Evolutionary conservation across 2,329 filamentous ascomycete genomes (phyloP), one percentile per base, ranked within the genome.

Genomic region (Arthroderma sp.): DNA sequence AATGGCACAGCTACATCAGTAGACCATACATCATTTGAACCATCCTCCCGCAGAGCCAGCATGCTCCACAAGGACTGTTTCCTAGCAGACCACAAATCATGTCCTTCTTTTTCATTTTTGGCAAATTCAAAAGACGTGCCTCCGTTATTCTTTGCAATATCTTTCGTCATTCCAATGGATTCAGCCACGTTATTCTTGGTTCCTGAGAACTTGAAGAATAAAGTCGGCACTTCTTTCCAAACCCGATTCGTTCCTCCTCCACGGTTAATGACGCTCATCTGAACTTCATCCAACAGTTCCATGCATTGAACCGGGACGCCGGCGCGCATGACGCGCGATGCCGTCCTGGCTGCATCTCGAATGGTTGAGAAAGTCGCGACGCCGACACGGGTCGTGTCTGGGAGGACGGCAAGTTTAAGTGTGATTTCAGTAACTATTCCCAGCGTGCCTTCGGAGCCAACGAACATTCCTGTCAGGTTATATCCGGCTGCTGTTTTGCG

Each of bases 131-230:
- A 77, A 2, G 69, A 64, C 1, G 68, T 66, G 27, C 70, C 68
- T 36, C 70, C 69, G 52, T 88, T 77, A 4, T 62, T 57, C 52
- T 75, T 77, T 0, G 84, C 76, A 40, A 93, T 82, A 6, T 68
- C 63, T 52, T 79, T 77, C 1, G 89, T 86, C 42, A 78, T 67
- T 6, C 68, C 63, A 41, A 91, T 81, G 55, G 88, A 86, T 55
- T 93, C 86, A 49, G 76, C 73, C 3, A 94, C 85, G n/a, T 82
- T 77, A 27, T 75, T 75, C 51, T 78, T 80, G 1, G 85, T 87
- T 11, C 87, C 87, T 1, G 83, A 80, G 59, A 94, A 79, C 52
- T 69, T 69, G 58, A 68, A 68, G 53, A 68, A 68, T 1, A 67
- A 53, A 6, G 65, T 66, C 5, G 65, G 65, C 7, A 58, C 53